Evolutionary conservation across 805 yeast genomes (phyloP).

Genomic region (Saccharomycodes ludwigii): DNA sequence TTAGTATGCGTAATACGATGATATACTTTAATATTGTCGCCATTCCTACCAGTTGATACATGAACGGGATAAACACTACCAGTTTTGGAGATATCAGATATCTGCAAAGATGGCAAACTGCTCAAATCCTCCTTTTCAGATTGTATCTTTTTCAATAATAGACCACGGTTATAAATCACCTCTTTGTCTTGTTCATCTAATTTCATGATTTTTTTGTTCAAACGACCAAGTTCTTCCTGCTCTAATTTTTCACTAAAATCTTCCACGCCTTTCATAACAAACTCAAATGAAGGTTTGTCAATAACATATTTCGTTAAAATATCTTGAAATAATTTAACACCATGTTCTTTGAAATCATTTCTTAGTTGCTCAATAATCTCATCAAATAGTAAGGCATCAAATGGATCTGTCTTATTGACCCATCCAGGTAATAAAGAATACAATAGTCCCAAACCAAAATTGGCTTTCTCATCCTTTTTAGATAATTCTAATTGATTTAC

Average conservation of each 20-base stretch:
- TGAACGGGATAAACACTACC: slow-evolving; percentile 29
- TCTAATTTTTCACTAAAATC: slow-evolving; percentile 38
- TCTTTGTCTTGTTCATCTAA: slow-evolving; percentile 46
- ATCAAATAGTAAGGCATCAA: slow-evolving; percentile 56
- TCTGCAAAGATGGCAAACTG: slow-evolving; percentile 65
- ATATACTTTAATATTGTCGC: slow-evolving; percentile 23
- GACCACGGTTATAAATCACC: slow-evolving; percentile 47
- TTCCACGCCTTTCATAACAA: slow-evolving; percentile 62
- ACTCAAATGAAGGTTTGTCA: slow-evolving; percentile 48
- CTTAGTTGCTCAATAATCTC: slow-evolving; percentile 47
- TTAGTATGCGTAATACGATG: slow-evolving; percentile 58
- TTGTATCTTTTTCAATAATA: slow-evolving; percentile 49
- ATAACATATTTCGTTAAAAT: slow-evolving; percentile 43
- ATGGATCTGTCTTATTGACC: slow-evolving; percentile 72
- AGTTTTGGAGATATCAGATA: slow-evolving; percentile 56
- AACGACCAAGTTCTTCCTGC: slow-evolving; percentile 43
- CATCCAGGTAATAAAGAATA: slow-evolving; percentile 72
- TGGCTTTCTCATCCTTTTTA: slow-evolving; percentile 78
- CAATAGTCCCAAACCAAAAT: slow-evolving; percentile 73
- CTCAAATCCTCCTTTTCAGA: slow-evolving; percentile 47
- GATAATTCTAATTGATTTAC: slow-evolving; percentile 77
- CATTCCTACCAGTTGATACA: slow-evolving; percentile 11
- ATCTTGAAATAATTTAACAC: slow-evolving; percentile 48
- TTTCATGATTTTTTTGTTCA: slow-evolving; percentile 29
- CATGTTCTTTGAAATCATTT: slow-evolving; percentile 37